A percentile compares a stretch with the other conserved stretches of the same genome.
phyloP scores from a whole-genome alignment of 108 stramenopile genomes.

The Skeletonema grethae region DNA sequence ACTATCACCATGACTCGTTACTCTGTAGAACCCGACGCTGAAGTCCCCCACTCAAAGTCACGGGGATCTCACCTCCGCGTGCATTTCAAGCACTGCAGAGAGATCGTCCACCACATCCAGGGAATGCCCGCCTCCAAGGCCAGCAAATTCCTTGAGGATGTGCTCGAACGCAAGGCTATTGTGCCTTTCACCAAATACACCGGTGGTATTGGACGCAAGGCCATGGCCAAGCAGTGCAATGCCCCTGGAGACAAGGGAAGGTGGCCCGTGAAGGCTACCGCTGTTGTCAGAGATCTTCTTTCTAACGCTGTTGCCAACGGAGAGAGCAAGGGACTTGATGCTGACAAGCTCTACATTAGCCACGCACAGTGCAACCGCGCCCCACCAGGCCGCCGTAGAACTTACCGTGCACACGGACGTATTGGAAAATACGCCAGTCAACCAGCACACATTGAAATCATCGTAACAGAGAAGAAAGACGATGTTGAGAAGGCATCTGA shows the following conservation, averaged over 20 bases:
- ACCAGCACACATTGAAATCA: slow-evolving; percentile 99
- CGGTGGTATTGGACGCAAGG: slow-evolving; percentile 97
- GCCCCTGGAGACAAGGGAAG: slow-evolving; percentile 94
- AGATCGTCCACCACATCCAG: slow-evolving; percentile 94
- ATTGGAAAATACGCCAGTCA: slow-evolving; percentile 98
- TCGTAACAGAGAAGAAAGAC: slow-evolving; percentile 85
- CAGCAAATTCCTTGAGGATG: slow-evolving; percentile 89
- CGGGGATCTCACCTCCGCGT: slow-evolving; percentile 96
- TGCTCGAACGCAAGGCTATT: slow-evolving; percentile 92
- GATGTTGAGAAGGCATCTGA: slow-evolving; percentile 79
- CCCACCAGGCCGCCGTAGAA: slow-evolving; percentile 95
- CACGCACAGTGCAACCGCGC: slow-evolving; percentile 98
- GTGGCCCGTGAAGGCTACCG: slow-evolving; percentile 99
- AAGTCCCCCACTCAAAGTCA: slow-evolving; percentile 87
- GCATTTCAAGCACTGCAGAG: slow-evolving; percentile 99
- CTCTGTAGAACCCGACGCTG: slow-evolving; percentile 79
- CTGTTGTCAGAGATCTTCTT: slow-evolving; percentile 93
- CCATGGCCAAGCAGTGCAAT: slow-evolving; percentile 90
- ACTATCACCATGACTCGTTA: slow-evolving; percentile 77
- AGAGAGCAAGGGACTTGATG: slow-evolving; percentile 93
- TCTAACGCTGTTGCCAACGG: slow-evolving; percentile 98
- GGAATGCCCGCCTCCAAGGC: slow-evolving; percentile 94
- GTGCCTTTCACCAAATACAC: slow-evolving; percentile 97
- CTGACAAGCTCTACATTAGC: slow-evolving; percentile 83
- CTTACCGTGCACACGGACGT: slow-evolving; percentile 99